Percentiles rank a stretch among this genome's conserved stretches.
Evolutionary conservation across 73 alveolate species (phyloP).

Genomic region (Effrenium voratum): DNA sequence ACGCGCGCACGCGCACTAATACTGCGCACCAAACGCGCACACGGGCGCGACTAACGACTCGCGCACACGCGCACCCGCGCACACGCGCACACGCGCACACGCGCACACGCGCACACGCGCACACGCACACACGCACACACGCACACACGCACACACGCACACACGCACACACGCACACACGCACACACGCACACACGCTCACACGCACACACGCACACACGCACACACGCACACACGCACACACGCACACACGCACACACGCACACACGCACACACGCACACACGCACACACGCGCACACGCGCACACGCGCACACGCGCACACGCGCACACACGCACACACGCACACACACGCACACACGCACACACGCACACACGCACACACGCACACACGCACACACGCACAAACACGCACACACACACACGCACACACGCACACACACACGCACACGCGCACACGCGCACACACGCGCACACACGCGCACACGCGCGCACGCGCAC

Average conservation of each 20-base stretch:
- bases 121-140: too few species aligned
- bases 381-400: slow-evolving; percentile 16
- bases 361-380: slow-evolving; percentile 13
- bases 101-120: too few species aligned
- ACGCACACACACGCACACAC: slow-evolving; percentile 20
- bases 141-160: too few species aligned
- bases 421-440: slow-evolving; percentile 15
- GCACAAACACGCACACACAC: slow-evolving; percentile 1
- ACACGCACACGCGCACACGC: slow-evolving; percentile 25
- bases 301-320: slow-evolving; percentile 6
- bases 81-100: too few species aligned
- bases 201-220: background rate
- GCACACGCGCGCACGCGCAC: slow-evolving; percentile 38
- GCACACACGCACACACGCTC: too few species aligned
- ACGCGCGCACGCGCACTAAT: too few species aligned
- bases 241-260: background rate
- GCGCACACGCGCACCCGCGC: too few species aligned
- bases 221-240: background rate
- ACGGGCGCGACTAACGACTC: background rate
- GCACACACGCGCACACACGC: slow-evolving; percentile 16
- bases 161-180: too few species aligned
- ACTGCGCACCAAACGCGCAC: background rate
- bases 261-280: background rate
- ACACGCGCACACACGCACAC: slow-evolving; percentile 20
- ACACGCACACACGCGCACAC: background rate